Base-by-base conservation (phyloP, 139 green algal species). In the Astrephomene gubernaculifera region DNA sequence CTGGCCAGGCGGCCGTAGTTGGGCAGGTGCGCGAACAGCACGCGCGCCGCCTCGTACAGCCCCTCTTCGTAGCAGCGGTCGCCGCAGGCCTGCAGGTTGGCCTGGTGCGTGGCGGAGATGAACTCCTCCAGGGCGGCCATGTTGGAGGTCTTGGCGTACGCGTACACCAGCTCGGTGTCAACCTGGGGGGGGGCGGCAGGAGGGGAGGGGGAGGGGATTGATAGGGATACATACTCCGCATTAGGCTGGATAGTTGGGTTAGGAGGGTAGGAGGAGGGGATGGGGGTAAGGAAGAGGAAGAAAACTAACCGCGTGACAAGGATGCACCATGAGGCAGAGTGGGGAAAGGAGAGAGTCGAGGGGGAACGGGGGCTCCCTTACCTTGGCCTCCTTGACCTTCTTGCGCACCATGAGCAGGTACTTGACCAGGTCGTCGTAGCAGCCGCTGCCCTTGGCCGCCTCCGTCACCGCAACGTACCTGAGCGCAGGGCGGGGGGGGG, bases 371-470 rank as follows among this genome's bases (percentile, higher is more conserved):
- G n/a, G n/a, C n/a, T n/a, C n/a, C 38, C 75, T 45, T 27, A 99
- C 95, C 87, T 95, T 93, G 52, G 92, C 80, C 53, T 93, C 91
- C 91, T 94, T 94, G 35, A 85, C 88, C 89, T 96, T 97, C 90
- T 98, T 98, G 86, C 96, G 94, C 52, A 98, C 97, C 97, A 99
- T 99, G 33, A 98, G 93, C 91, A 99, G 93, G 89, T 97, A 99
- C 91, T 97, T 97, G 52, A 98, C 95, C 60, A 99, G 92, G 60
- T 98, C 96, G 24, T 94, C 94, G 86, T 97, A 98, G 65, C 90
- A 90, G 35, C 83, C 89, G 31, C 87, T 69, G 67, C 90, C 90
- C 73, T 91, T 87, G 45, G 91, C 87, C 49, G 88, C 76, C 41
- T 90, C 81, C 33, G 86, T 90, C 6, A 81, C 68, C 3, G 39